Evolutionary conservation across 441 rosid genomes (phyloP).

Genomic region (Populus hybrid): DNA sequence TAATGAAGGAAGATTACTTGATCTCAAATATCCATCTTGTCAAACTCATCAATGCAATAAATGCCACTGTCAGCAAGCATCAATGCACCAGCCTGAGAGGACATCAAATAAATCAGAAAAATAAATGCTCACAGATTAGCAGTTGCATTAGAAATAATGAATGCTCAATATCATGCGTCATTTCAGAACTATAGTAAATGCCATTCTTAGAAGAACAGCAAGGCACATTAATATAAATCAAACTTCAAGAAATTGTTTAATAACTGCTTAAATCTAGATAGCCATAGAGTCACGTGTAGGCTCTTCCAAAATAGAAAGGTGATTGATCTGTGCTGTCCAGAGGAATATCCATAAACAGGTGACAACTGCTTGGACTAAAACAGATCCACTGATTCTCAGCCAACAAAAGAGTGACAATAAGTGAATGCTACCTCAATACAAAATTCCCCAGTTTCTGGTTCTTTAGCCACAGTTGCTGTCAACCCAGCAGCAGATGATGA

Average conservation of each 20-base stretch:
- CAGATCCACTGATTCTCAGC: slow-evolving; percentile 1
- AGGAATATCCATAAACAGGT: not conserved
- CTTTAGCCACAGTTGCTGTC: slow-evolving; percentile 97
- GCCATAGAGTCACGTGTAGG: not conserved
- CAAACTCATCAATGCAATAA: slow-evolving; percentile 97
- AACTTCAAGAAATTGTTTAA: not conserved
- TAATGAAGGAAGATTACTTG: slow-evolving; percentile 47
- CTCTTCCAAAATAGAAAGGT: not conserved
- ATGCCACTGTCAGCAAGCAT: slow-evolving; percentile 99
- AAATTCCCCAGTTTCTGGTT: slow-evolving; percentile 95
- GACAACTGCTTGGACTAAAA: not conserved
- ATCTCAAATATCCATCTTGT: slow-evolving; percentile 94
- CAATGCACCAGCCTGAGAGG: slow-evolving; percentile 81
- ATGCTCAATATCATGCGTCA: not conserved
- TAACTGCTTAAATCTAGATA: not conserved
- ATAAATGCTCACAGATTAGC: not conserved
- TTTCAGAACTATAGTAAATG: not conserved
- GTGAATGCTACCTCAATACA: slow-evolving; percentile 75
- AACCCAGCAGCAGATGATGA: slow-evolving; percentile 98
- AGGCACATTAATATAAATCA: not conserved
- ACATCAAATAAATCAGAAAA: not conserved
- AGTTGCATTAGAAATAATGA: not conserved
- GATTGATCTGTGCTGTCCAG: not conserved
- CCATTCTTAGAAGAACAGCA: not conserved
- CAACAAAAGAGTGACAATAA: not conserved